phyloP scores from a whole-genome alignment of 768 basidiomycete genomes.

The Amanita jacksonii region DNA sequence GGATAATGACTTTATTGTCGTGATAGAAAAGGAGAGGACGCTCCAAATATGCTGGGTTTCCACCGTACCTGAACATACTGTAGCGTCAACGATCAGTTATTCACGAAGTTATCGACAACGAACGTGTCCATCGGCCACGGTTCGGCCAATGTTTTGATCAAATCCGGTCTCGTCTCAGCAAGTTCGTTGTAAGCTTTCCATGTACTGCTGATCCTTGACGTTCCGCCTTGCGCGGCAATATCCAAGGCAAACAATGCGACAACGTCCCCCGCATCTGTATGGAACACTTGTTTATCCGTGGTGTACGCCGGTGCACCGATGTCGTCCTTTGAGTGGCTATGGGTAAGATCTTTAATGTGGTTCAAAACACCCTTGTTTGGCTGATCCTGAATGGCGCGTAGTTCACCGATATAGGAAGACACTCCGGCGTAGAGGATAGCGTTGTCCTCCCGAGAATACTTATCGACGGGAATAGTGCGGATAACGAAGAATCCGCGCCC shows the following conservation, averaged over 20 bases:
- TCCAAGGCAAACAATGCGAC: conserved; percentile 35
- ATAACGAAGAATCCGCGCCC: conserved; percentile 42
- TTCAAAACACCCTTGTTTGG: conserved; percentile 30
- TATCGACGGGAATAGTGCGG: conserved; percentile 34
- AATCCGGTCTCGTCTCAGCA: conserved; percentile 34
- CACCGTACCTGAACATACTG: conserved; percentile 25
- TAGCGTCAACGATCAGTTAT: background rate
- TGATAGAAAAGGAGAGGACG: conserved; percentile 32
- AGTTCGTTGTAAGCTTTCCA: conserved; percentile 37
- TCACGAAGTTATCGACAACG: background rate
- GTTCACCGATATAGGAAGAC: conserved; percentile 36
- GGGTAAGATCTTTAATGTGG: conserved; percentile 38
- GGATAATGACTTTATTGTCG: conserved; percentile 31
- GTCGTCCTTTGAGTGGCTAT: conserved; percentile 30
- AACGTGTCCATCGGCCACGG: conserved; percentile 37
- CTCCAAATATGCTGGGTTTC: conserved; percentile 23
- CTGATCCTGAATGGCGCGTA: conserved; percentile 33
- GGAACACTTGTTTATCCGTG: conserved; percentile 41
- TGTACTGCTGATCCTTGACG: conserved; percentile 34
- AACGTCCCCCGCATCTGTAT: conserved; percentile 37
- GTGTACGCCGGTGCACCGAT: conserved; percentile 38
- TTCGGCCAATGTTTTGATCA: conserved; percentile 29
- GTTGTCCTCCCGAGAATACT: conserved; percentile 29
- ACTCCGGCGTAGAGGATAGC: conserved; percentile 37
- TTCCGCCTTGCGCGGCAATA: conserved; percentile 33